Conservation (phyloP, 2,329 filamentous ascomycete genomes). For the Aspergillus amoenus region DNA sequence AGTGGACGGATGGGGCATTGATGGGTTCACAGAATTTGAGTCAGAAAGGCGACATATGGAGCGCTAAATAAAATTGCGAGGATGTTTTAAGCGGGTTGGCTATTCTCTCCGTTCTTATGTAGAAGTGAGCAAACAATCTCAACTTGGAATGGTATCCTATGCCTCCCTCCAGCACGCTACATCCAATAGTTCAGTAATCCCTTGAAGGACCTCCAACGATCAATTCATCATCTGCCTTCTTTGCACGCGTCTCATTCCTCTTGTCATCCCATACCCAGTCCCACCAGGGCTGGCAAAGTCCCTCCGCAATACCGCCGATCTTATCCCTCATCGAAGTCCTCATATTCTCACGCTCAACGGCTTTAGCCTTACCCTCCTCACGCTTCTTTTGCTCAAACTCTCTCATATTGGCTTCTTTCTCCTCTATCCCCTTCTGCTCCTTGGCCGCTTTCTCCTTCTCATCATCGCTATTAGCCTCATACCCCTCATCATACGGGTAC, state of each 20-base stretch:
- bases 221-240: constrained; percentile 7
- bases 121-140: neutral
- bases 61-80: neutral
- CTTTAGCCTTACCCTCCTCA: constrained; percentile 11
- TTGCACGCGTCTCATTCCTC: neutral
- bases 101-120: constrained; percentile 3
- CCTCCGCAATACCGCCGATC: constrained; percentile 15
- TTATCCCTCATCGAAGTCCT: constrained; percentile 9
- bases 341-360: constrained; percentile 15
- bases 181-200: neutral
- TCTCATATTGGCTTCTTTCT: constrained; percentile 15
- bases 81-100: neutral
- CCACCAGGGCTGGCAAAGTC: constrained; percentile 20
- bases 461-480: constrained; percentile 8
- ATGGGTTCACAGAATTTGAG: constrained; percentile 41
- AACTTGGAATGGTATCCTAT: neutral
- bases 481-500: constrained; percentile 17
- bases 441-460: neutral
- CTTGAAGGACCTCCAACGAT: constrained; percentile 5
- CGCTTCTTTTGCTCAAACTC: constrained; percentile 8
- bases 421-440: constrained; percentile 11
- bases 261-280: constrained; percentile 25
- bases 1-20: constrained; percentile 36
- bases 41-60: constrained; percentile 31
- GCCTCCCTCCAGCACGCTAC: neutral